A percentile compares a stretch with the other conserved stretches of the same genome.
These are phyloP conservation scores for Afroboletus lepidellus DNA, from an alignment of 1,284 basidiomycete genomes.

Conservation along the genomic window DNA sequence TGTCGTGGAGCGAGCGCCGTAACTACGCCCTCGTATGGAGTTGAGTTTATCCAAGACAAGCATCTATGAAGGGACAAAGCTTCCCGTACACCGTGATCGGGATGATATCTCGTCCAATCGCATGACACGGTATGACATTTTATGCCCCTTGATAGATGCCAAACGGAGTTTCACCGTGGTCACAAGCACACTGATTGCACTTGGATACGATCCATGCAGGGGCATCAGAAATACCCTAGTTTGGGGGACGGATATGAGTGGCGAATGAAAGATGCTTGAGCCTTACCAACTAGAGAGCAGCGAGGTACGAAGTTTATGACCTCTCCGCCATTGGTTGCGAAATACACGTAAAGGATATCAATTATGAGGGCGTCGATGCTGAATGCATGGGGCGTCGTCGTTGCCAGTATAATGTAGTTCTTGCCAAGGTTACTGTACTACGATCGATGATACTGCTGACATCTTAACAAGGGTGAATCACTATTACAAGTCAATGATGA, in stretches of 20 bases:
- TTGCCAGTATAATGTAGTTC: slow-evolving; percentile 39
- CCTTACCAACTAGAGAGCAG: slow-evolving; percentile 28
- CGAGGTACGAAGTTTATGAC: slow-evolving; percentile 44
- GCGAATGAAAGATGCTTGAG: background rate
- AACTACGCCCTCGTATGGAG: slow-evolving; percentile 24
- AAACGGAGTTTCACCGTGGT: slow-evolving; percentile 48
- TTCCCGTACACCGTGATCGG: slow-evolving; percentile 37
- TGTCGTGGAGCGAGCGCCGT: slow-evolving; percentile 39
- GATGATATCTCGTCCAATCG: slow-evolving; percentile 51
- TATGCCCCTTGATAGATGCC: slow-evolving; percentile 52
- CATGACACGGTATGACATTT: slow-evolving; percentile 45
- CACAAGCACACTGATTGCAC: slow-evolving; percentile 37
- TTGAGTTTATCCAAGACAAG: background rate
- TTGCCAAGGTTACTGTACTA: too few relatives aligned
- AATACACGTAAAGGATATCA: slow-evolving; percentile 37
- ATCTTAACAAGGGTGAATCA: background rate
- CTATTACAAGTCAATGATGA: too few relatives aligned
- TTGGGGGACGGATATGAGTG: background rate
- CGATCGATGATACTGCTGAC: too few relatives aligned
- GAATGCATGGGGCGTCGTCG: slow-evolving; percentile 27
- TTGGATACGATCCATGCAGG: slow-evolving; percentile 37
- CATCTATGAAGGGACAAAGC: background rate
- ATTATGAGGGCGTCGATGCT: slow-evolving; percentile 23
- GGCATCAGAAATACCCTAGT: background rate
- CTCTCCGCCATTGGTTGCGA: slow-evolving; percentile 35